Evolutionary conservation across 2,329 filamentous ascomycete species (phyloP).

Genomic region (Ophiostoma tasmaniense): DNA sequence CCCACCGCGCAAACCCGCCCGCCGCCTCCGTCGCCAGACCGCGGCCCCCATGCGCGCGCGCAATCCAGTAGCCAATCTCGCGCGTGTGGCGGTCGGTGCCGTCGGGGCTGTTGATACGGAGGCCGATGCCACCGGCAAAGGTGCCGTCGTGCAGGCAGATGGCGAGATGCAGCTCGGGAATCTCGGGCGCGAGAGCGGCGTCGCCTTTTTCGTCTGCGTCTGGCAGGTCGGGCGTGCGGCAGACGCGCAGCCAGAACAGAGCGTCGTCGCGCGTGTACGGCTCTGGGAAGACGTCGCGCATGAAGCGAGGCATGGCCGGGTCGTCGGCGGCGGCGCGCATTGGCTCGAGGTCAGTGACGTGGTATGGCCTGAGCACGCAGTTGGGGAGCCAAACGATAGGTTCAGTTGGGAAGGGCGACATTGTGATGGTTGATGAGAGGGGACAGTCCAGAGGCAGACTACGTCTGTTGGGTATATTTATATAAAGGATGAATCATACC

Average conservation of each 20-base stretch:
- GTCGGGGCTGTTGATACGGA: slow-evolving; percentile 31
- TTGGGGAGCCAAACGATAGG: slow-evolving; percentile 21
- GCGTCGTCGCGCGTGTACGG: slow-evolving; percentile 35
- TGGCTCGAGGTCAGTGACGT: slow-evolving; percentile 31
- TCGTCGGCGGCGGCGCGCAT: slow-evolving; percentile 33
- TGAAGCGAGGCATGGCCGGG: slow-evolving; percentile 29
- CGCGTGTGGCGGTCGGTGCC: slow-evolving; percentile 32
- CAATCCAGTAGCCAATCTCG: slow-evolving; percentile 44
- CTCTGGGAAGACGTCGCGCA: slow-evolving; percentile 38
- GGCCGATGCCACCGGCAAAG: slow-evolving; percentile 35
- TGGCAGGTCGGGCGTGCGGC: neutral
- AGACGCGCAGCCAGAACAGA: neutral
- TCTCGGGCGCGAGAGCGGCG: neutral
- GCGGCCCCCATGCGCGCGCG: slow-evolving; percentile 35
- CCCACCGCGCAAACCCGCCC: slow-evolving; percentile 34
- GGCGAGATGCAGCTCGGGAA: slow-evolving; percentile 26
- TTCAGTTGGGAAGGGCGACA: neutral
- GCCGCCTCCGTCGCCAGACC: slow-evolving; percentile 37
- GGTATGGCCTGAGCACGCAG: slow-evolving; percentile 35
- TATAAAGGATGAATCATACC: neutral
- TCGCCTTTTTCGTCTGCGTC: neutral
- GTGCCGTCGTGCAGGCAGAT: slow-evolving; percentile 29
- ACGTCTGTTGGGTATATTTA: slow-evolving; percentile 7
- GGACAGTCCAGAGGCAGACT: neutral
- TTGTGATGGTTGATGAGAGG: neutral